These are phyloP conservation scores for Ophiosphaerella herpotricha DNA, from an alignment of 2,329 filamentous ascomycete genomes.

Conservation along the genomic window DNA sequence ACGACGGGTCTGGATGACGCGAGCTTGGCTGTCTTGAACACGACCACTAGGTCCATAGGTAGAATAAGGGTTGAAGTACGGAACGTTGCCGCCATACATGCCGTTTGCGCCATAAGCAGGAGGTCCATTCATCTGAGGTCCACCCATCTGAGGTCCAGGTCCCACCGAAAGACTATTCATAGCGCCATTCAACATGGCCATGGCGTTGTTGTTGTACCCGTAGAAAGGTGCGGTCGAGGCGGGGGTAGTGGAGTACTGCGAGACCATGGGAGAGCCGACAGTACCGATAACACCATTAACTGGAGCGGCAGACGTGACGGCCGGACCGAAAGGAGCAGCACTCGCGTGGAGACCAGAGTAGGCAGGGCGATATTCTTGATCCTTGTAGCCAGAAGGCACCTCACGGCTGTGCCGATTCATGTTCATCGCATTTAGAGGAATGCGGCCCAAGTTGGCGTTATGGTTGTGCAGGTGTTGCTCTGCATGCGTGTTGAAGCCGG, in stretches of 20 bases:
- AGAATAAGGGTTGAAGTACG: constrained; percentile 37
- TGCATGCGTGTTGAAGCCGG: constrained; percentile 55
- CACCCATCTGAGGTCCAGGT: constrained; percentile 47
- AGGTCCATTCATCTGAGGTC: constrained; percentile 46
- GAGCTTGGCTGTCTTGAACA: constrained; percentile 74
- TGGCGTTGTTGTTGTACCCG: constrained; percentile 50
- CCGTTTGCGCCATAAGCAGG: constrained; percentile 25
- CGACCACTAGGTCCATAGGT: constrained; percentile 52
- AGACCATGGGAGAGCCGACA: constrained; percentile 36
- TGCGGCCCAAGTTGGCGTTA: constrained; percentile 80
- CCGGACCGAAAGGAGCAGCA: constrained; percentile 77
- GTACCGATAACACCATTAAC: constrained; percentile 27
- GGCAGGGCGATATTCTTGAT: constrained; percentile 62
- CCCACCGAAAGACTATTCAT: constrained; percentile 65
- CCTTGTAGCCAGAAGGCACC: constrained; percentile 57
- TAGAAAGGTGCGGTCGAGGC: constrained; percentile 48
- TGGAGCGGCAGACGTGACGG: constrained; percentile 48
- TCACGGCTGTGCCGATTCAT: constrained; percentile 73
- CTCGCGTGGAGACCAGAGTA: constrained; percentile 78
- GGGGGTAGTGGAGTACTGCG: constrained; percentile 37
- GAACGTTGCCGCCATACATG: constrained; percentile 25
- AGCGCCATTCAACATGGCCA: constrained; percentile 68
- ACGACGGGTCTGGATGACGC: constrained; percentile 75
- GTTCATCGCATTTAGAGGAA: constrained; percentile 68
- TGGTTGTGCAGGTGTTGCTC: constrained; percentile 69